Percentiles rank a stretch among this genome's conserved stretches.
Evolutionary conservation across 2,329 filamentous ascomycete species (phyloP).

Genomic region (Sporothrix mexicana): DNA sequence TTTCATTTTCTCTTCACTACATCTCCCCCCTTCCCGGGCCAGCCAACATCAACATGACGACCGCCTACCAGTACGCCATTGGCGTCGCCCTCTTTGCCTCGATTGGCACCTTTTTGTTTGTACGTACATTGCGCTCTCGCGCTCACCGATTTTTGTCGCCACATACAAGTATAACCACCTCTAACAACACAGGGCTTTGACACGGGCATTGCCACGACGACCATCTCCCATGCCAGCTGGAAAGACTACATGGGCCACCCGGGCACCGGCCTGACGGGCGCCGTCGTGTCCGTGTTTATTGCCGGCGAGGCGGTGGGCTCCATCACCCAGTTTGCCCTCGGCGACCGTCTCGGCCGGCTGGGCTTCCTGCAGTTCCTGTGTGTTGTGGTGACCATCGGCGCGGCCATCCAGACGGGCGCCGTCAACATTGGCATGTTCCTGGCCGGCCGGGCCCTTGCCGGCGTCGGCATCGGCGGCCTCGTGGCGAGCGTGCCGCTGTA

Average conservation of each 20-base stretch:
- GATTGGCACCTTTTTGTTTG: slow-evolving; percentile 65
- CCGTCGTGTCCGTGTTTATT: slow-evolving; percentile 63
- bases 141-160: neutral
- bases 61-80: slow-evolving; percentile 24
- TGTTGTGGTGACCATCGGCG: slow-evolving; percentile 60
- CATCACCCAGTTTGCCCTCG: slow-evolving; percentile 59
- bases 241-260: slow-evolving; percentile 63
- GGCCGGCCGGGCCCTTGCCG: slow-evolving; percentile 55
- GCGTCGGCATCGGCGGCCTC: slow-evolving; percentile 52
- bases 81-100: slow-evolving; percentile 61
- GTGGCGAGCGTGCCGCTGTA: slow-evolving; percentile 61
- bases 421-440: slow-evolving; percentile 62
- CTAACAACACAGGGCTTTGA: slow-evolving; percentile 20
- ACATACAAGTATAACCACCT: too few relatives aligned
- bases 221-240: slow-evolving; percentile 66
- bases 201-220: slow-evolving; percentile 40
- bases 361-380: slow-evolving; percentile 61
- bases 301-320: slow-evolving; percentile 64
- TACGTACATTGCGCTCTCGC: too few relatives aligned
- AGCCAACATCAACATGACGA: slow-evolving; percentile 21
- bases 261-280: slow-evolving; percentile 61
- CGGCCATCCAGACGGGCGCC: slow-evolving; percentile 58
- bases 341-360: slow-evolving; percentile 58
- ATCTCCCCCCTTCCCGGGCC: too few relatives aligned
- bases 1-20: neutral